Evolutionary conservation across 495 filamentous ascomycete species (phyloP).

Genomic region (Xylaria venustula): DNA sequence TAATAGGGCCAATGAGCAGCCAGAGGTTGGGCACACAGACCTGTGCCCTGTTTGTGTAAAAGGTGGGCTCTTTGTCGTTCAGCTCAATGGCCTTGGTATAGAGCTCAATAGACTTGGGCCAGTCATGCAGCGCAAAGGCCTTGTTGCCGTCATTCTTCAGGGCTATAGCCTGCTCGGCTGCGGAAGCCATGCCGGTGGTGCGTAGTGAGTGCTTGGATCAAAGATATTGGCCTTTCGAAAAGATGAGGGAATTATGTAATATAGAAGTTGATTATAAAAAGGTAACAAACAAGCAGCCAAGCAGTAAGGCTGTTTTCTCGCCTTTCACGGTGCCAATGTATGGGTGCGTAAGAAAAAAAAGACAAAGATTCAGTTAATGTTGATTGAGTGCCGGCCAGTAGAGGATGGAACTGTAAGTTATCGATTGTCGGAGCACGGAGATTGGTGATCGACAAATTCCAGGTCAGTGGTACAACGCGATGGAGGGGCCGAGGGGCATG

Average conservation of each 20-base stretch:
- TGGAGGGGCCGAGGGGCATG: constrained; percentile 11
- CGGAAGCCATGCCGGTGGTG: constrained; percentile 19
- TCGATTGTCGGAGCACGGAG: constrained; percentile 1
- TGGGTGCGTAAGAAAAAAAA: too few species aligned
- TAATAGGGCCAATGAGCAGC: background rate
- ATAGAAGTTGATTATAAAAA: background rate
- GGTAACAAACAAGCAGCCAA: too few species aligned
- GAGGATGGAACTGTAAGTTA: background rate
- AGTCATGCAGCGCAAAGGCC: constrained; percentile 85
- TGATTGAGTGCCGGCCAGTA: too few species aligned
- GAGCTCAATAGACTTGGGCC: constrained; percentile 76
- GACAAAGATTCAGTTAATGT: too few species aligned
- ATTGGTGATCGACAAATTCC: background rate
- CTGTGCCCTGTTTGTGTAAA: constrained; percentile 92
- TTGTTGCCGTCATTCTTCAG: constrained; percentile 94
- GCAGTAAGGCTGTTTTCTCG: too few species aligned
- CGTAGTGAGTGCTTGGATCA: background rate
- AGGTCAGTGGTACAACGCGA: background rate
- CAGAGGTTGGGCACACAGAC: constrained; percentile 46
- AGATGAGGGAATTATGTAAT: background rate
- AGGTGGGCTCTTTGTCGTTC: constrained; percentile 80
- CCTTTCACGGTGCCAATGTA: too few species aligned
- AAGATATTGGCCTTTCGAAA: background rate
- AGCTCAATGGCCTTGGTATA: constrained; percentile 89
- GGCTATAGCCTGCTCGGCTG: constrained; percentile 65